Percentiles rank a stretch among this genome's conserved stretches.
phyloP scores from a whole-genome alignment of 1,139 yeast genomes.

The Suhomyces guaymorum region DNA sequence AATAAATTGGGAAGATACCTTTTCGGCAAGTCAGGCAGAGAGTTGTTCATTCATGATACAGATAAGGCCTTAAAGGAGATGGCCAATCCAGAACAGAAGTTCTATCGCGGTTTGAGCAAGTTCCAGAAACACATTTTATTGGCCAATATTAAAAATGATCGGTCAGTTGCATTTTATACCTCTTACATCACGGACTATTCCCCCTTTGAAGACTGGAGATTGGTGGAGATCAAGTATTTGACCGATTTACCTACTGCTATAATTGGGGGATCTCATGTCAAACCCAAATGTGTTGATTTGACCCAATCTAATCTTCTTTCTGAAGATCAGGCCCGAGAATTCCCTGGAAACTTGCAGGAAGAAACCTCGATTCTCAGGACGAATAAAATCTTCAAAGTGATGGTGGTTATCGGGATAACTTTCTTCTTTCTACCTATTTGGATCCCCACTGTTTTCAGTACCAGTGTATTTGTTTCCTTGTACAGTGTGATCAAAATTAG shows the following conservation, averaged over 20 bases:
- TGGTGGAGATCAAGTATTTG: constrained; percentile 41
- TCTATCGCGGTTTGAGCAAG: constrained; percentile 51
- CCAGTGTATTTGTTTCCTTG: constrained; percentile 38
- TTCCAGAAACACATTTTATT: constrained; percentile 61
- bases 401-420: constrained; percentile 30
- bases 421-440: constrained; percentile 50
- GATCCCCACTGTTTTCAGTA: constrained; percentile 52
- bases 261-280: constrained; percentile 35
- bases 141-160: constrained; percentile 78
- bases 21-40: constrained; percentile 74
- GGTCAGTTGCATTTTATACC: constrained; percentile 57
- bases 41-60: constrained; percentile 59
- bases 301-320: constrained; percentile 25
- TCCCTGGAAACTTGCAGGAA: constrained; percentile 38
- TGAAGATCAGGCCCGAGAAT: constrained; percentile 18
- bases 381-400: constrained; percentile 29
- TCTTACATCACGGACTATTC: constrained; percentile 52
- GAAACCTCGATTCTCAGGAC: constrained; percentile 39
- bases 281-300: constrained; percentile 61
- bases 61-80: constrained; percentile 50
- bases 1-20: constrained; percentile 62
- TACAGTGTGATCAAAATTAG: constrained; percentile 39
- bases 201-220: constrained; percentile 49
- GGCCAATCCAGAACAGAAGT: constrained; percentile 56
- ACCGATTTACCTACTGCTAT: constrained; percentile 36